These are phyloP conservation scores for Eutypa lata DNA, from an alignment of 2,329 filamentous ascomycete species.

Conservation along the genomic window DNA sequence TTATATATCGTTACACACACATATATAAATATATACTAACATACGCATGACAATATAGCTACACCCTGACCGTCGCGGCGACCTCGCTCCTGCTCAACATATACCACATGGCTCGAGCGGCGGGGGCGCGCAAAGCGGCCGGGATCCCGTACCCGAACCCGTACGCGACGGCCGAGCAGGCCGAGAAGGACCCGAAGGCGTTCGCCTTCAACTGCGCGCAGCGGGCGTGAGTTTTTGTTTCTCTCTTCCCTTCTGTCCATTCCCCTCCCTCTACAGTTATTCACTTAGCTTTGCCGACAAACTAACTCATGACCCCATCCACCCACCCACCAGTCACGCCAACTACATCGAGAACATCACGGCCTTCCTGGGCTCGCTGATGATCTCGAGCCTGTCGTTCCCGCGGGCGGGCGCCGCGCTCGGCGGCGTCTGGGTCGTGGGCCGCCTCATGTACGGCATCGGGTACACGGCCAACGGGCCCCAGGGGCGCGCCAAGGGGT, in stretches of 20 bases:
- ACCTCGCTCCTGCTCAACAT: constrained; percentile 57
- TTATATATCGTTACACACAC: neutral
- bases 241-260: neutral
- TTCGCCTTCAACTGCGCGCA: constrained; percentile 58
- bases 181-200: constrained; percentile 51
- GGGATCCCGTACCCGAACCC: constrained; percentile 54
- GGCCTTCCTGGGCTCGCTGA: constrained; percentile 47
- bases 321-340: constrained; percentile 47
- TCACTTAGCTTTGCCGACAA: neutral
- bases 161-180: constrained; percentile 54
- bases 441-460: constrained; percentile 50
- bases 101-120: constrained; percentile 48
- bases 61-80: constrained; percentile 57
- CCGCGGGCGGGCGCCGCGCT: constrained; percentile 47
- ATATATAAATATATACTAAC: constrained; percentile 5
- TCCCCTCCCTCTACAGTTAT: no score
- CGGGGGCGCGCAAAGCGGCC: constrained; percentile 47
- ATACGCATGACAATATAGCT: constrained; percentile 42
- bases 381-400: constrained; percentile 55
- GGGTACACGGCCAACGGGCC: constrained; percentile 52
- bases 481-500: constrained; percentile 40
- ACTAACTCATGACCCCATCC: constrained; percentile 29
- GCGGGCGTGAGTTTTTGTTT: constrained; percentile 8
- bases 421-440: constrained; percentile 51
- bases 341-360: constrained; percentile 63